phyloP scores from a whole-genome alignment of 805 yeast genomes.

The Metschnikowia reukaufii region DNA sequence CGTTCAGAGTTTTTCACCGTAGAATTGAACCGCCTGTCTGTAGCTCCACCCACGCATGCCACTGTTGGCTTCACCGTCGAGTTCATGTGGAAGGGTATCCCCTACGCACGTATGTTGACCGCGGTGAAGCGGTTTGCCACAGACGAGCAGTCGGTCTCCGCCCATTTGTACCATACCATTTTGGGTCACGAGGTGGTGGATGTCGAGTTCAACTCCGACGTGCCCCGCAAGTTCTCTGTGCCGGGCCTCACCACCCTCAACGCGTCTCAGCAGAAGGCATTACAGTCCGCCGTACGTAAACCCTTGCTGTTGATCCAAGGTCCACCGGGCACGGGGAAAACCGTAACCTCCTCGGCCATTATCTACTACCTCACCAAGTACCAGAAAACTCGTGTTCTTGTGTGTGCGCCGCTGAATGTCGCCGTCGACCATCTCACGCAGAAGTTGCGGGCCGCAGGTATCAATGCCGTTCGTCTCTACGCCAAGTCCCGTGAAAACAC shows the following conservation, averaged over 20 bases:
- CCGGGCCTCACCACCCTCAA: conserved; percentile 67
- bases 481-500: conserved; percentile 82
- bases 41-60: conserved; percentile 57
- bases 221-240: conserved; percentile 63
- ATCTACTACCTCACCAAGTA: conserved; percentile 69
- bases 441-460: conserved; percentile 66
- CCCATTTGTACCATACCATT: conserved; percentile 71
- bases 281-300: conserved; percentile 30
- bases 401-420: conserved; percentile 94
- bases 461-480: conserved; percentile 73
- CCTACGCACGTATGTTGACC: conserved; percentile 80
- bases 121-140: conserved; percentile 74
- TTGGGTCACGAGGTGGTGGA: conserved; percentile 77
- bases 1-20: conserved; percentile 62
- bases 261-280: conserved; percentile 77
- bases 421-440: conserved; percentile 90
- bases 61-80: conserved; percentile 76
- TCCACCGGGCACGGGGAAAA: conserved; percentile 92
- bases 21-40: conserved; percentile 50
- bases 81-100: conserved; percentile 84
- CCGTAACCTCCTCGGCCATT: conserved; percentile 89
- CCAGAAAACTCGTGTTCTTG: conserved; percentile 66
- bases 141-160: conserved; percentile 65
- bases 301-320: conserved; percentile 55
- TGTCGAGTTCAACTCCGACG: conserved; percentile 56